These are phyloP conservation scores for Umbelopsis sp. DNA, from an alignment of 371 early-diverging fungal genomes.

Conservation along the genomic window DNA sequence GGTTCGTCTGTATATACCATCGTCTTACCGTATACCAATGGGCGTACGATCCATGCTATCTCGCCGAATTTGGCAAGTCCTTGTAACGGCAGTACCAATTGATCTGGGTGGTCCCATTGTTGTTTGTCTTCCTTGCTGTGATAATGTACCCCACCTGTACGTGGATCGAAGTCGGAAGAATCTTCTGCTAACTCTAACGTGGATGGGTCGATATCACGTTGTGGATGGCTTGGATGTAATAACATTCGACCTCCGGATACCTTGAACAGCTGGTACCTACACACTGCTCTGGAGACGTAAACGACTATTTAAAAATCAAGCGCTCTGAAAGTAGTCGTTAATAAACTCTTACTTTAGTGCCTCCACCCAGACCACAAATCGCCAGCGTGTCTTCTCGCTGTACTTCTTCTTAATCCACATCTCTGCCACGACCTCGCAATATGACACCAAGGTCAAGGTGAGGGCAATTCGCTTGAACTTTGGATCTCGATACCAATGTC, in stretches of 20 bases:
- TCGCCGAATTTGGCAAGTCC: constrained; percentile 40
- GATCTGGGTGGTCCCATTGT: neutral
- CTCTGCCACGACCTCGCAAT: constrained; percentile 41
- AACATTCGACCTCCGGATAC: constrained; percentile 28
- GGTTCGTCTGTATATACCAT: neutral
- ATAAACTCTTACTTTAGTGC: constrained; percentile 34
- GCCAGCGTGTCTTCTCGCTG: constrained; percentile 30
- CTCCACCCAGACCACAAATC: constrained; percentile 39
- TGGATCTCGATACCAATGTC: constrained; percentile 22
- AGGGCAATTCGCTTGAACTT: constrained; percentile 21
- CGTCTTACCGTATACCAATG: constrained; percentile 41
- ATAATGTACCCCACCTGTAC: constrained; percentile 34
- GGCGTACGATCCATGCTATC: constrained; percentile 42
- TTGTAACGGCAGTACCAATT: constrained; percentile 18
- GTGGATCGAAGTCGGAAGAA: constrained; percentile 34
- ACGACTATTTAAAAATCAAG: neutral
- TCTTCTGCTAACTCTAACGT: constrained; percentile 32
- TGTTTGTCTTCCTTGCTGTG: constrained; percentile 6
- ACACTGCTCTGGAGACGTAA: constrained; percentile 22
- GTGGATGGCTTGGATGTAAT: constrained; percentile 45
- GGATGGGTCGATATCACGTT: constrained; percentile 37
- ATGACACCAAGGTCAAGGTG: constrained; percentile 39
- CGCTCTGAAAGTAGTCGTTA: neutral
- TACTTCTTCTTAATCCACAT: constrained; percentile 29
- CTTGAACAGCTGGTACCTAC: constrained; percentile 36